Percentiles rank a stretch among this genome's conserved stretches.
phyloP scores from a whole-genome alignment of 2,329 filamentous ascomycete genomes.

The Rutstroemia sp. region DNA sequence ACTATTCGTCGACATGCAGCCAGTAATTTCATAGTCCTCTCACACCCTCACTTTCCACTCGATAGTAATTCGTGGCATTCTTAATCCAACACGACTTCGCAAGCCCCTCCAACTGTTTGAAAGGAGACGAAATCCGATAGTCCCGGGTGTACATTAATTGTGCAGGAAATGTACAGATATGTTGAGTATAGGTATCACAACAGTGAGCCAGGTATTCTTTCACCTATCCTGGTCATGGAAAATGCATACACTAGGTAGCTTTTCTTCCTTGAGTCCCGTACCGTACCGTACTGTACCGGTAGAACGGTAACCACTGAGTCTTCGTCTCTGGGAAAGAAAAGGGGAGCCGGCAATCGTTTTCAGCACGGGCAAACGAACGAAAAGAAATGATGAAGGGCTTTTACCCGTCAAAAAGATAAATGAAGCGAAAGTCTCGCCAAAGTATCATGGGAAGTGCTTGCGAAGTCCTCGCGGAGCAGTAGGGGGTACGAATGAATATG shows the following conservation, averaged over 20 bases:
- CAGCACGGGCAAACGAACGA: background rate
- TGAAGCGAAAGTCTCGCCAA: background rate
- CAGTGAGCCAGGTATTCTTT: background rate
- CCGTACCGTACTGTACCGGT: background rate
- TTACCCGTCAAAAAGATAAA: background rate
- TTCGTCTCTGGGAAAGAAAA: too few species aligned
- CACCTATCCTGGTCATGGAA: background rate
- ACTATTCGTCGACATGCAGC: too few species aligned
- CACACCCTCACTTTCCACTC: background rate
- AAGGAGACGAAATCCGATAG: background rate
- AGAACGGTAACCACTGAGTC: constrained; percentile 1
- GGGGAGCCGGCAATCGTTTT: too few species aligned
- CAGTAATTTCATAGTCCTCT: too few species aligned
- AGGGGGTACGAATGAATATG: too few species aligned
- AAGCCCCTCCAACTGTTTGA: background rate
- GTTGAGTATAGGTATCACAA: background rate
- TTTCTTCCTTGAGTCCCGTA: too few species aligned
- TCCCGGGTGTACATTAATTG: background rate
- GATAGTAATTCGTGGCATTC: background rate
- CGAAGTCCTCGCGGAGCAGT: too few species aligned
- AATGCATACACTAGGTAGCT: too few species aligned
- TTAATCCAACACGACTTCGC: background rate
- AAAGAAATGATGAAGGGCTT: background rate
- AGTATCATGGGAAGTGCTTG: too few species aligned
- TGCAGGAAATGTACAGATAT: background rate